A percentile compares a stretch with the other conserved stretches of the same genome.
Evolutionary conservation across 2,329 filamentous ascomycete genomes (phyloP).

Genomic region (Aspergillus melleus): DNA sequence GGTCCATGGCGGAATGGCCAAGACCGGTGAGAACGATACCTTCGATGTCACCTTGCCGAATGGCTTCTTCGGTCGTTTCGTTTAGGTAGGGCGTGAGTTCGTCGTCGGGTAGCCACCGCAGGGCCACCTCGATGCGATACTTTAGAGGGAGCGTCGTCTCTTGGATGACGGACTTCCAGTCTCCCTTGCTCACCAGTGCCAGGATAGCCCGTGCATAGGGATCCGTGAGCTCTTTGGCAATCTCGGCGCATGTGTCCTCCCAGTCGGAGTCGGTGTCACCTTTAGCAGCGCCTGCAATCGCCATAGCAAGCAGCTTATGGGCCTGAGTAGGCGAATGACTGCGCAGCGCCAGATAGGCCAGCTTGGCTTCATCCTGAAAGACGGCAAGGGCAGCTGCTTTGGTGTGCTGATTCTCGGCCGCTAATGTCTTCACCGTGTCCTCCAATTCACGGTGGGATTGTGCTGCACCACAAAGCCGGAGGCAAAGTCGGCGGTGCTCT

Average conservation of each 20-base stretch:
- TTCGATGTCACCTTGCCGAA: conserved; percentile 59
- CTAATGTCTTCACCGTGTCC: conserved; percentile 51
- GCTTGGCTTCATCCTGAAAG: conserved; percentile 59
- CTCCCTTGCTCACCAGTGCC: conserved; percentile 58
- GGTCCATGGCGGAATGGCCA: conserved; percentile 56
- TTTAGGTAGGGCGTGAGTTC: conserved; percentile 55
- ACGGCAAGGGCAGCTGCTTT: conserved; percentile 64
- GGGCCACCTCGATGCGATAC: conserved; percentile 62
- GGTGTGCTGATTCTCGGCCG: conserved; percentile 56
- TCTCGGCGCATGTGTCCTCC: conserved; percentile 61
- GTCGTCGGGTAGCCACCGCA: conserved; percentile 52
- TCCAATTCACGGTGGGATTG: conserved; percentile 53
- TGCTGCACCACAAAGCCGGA: conserved; percentile 60
- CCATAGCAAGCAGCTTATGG: conserved; percentile 57
- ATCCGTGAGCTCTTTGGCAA: conserved; percentile 62
- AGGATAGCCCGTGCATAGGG: conserved; percentile 63
- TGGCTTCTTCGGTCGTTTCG: conserved; percentile 52
- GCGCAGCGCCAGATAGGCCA: conserved; percentile 58
- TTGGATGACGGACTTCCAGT: conserved; percentile 60
- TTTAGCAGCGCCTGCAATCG: conserved; percentile 47
- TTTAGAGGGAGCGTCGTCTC: conserved; percentile 59
- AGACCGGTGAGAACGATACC: conserved; percentile 64
- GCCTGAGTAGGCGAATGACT: conserved; percentile 55
- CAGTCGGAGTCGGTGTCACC: conserved; percentile 56
- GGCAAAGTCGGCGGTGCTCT: conserved; percentile 60